Base-by-base conservation (phyloP, 176 grass and related monocot genomes). In the Eleusine coracana region DNA sequence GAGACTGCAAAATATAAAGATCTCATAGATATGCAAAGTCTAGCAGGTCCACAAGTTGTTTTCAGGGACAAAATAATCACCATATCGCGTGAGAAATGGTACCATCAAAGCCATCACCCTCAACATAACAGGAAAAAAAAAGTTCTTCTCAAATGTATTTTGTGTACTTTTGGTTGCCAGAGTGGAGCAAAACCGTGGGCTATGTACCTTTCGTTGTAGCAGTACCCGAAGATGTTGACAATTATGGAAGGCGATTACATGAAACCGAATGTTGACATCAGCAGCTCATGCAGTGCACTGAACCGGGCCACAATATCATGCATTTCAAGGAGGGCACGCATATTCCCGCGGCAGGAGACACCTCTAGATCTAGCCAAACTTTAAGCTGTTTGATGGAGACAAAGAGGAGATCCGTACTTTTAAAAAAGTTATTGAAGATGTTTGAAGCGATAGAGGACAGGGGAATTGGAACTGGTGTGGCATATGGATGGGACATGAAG, bases 31-130 rank as follows among this genome's bases (percentile, higher is more conserved):
- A 10, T 23, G 54, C 4, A 7, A 56, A 56, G 55, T 21, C 54
- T 56, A 56, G 4, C 18, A 5, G 15, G 13, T 52, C 50, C 50
- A 52, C 14, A 52, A 4, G 14, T 51, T 17, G 4, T 52, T 52
- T 52, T 52, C 5, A n/a, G 20, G 5, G n/a, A 58, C 55, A 58
- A 58, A 58, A 48, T 45, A 4, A 52, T 49, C 18, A 45, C 3
- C 45, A 51, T 54, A 46, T 68, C 23, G 25, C 59, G 51, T 84
- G 73, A 13, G n/a, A 46, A 42, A 64, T 46, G 39, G 14, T 64
- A 77, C 38, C 23, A 63, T 78, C 52, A 56, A 36, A 7, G 40
- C 76, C 61, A n/a, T 71, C 83, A 61, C 8, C 42, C 31, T 85
- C 67, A 40, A 10, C 51, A 21, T 0, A 46, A 39, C 39, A 27